phyloP scores from a whole-genome alignment of 805 yeast genomes.

The Helenozyma baotianmanensis region DNA sequence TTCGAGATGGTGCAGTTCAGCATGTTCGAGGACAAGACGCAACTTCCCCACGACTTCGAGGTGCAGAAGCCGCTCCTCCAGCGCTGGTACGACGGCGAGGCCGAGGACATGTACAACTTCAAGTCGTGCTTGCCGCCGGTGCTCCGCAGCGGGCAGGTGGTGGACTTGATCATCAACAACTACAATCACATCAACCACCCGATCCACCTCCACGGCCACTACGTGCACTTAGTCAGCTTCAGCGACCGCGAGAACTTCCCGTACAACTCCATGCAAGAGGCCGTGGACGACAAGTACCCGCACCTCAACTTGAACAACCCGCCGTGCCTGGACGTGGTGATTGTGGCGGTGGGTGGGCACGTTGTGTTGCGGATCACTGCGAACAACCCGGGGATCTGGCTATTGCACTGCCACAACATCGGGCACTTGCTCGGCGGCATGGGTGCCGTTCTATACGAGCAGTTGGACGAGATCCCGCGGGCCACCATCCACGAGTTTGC shows the following conservation, averaged over 20 bases:
- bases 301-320: conserved; percentile 18
- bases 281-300: conserved; percentile 13
- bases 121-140: conserved; percentile 11
- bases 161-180: conserved; percentile 29
- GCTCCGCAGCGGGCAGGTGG: conserved; percentile 23
- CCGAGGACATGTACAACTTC: neutral
- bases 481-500: no score
- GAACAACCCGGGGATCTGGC: conserved; percentile 30
- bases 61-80: conserved; percentile 18
- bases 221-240: conserved; percentile 24
- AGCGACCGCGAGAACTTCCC: conserved; percentile 21
- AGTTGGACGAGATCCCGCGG: conserved; percentile 11
- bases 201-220: conserved; percentile 33
- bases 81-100: neutral
- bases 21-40: conserved; percentile 19
- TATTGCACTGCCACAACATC: conserved; percentile 31
- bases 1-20: conserved; percentile 25
- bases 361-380: conserved; percentile 28
- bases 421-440: conserved; percentile 31
- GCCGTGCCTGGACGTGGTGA: conserved; percentile 23
- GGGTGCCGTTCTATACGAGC: conserved; percentile 20
- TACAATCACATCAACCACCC: conserved; percentile 28
- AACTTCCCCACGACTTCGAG: conserved; percentile 19
- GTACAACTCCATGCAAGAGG: conserved; percentile 21
- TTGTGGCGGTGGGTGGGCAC: conserved; percentile 29